Base-by-base conservation (phyloP, 352 stramenopile genomes). In the Phytophthora gonapodyides region DNA sequence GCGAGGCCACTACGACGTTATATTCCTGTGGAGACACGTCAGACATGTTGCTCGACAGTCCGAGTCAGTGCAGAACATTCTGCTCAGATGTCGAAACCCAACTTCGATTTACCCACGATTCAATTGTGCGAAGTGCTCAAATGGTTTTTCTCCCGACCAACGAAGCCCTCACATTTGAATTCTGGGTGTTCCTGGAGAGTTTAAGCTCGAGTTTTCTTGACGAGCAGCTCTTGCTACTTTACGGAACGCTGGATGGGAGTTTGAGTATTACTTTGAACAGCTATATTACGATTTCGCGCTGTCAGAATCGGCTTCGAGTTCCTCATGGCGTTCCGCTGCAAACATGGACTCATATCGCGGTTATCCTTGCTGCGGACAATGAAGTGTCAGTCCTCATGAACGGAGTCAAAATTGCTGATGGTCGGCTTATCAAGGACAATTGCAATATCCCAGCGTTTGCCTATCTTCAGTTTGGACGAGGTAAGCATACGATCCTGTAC, bases 381-480 rank as follows among this genome's bases (percentile, higher is more conserved):
- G 50, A 63, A 3, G 42, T 83, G 40, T 47, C 33, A 15, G 13
- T 81, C 6, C 74, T 69, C 13, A 11, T 77, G 9, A 60, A 87
- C 42, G 77, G 73, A 3, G 37, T 67, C 3, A 53, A 64, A 21
- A 54, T 54, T 21, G 66, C 66, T 12, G 37, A 45, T 15, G 72
- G 47, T 4, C 50, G 38, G 7, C 24, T 84, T 13, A 63, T 24
- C 11, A 45, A 46, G 7, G 11, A 35, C 3, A 64, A 72, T 1
- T 88, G 78, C 17, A 17, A 46, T 24, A 31, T 65, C 15, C 57
- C 70, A 7, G 8, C 10, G 9, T 57, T 52, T 30, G 65, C 59
- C 1, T 64, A 61, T 42, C 57, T 87, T 5, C 78, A 87, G 54
- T 61, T 87, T 44, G 78, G 78, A 47, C 55, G 68, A 71, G 60